Percentiles rank a stretch among this genome's conserved stretches.
These are phyloP conservation scores for Mycena vulgaris DNA, from an alignment of 768 basidiomycete genomes.

Conservation along the genomic window DNA sequence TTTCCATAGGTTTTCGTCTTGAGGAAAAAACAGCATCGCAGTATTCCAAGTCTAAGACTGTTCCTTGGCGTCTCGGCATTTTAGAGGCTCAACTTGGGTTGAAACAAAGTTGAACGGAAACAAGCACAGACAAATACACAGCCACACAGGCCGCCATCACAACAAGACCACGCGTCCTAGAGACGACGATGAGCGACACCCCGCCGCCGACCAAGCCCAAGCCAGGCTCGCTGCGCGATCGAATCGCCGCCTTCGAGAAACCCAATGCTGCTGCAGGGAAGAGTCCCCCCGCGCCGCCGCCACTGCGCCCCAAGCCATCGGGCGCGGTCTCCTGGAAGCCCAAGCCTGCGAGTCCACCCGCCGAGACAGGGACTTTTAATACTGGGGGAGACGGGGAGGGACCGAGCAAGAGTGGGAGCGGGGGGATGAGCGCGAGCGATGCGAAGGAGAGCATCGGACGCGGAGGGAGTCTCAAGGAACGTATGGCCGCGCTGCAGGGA, in stretches of 20 bases:
- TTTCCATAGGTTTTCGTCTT: too few species aligned
- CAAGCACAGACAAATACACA: neutral
- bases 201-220: conserved; percentile 74
- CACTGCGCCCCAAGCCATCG: conserved; percentile 77
- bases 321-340: conserved; percentile 80
- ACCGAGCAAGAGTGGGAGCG: conserved; percentile 44
- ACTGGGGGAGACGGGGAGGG: conserved; percentile 37
- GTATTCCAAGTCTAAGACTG: too few species aligned
- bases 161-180: neutral
- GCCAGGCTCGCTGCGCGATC: conserved; percentile 85
- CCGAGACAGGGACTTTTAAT: conserved; percentile 43
- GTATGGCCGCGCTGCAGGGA: conserved; percentile 95
- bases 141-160: neutral
- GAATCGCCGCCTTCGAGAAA: conserved; percentile 92
- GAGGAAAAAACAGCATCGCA: too few species aligned
- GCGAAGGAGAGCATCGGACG: conserved; percentile 89
- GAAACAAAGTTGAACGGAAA: neutral
- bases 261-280: conserved; percentile 58
- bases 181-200: conserved; percentile 69
- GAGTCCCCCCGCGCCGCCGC: conserved; percentile 61
- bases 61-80: too few species aligned
- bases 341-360: conserved; percentile 66
- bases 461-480: conserved; percentile 86
- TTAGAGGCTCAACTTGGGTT: too few species aligned
- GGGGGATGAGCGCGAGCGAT: conserved; percentile 86